Evolutionary conservation across 208 protist genomes (phyloP), one percentile per base, ranked within the genome.

Genomic region (Crithidia thermophila): DNA sequence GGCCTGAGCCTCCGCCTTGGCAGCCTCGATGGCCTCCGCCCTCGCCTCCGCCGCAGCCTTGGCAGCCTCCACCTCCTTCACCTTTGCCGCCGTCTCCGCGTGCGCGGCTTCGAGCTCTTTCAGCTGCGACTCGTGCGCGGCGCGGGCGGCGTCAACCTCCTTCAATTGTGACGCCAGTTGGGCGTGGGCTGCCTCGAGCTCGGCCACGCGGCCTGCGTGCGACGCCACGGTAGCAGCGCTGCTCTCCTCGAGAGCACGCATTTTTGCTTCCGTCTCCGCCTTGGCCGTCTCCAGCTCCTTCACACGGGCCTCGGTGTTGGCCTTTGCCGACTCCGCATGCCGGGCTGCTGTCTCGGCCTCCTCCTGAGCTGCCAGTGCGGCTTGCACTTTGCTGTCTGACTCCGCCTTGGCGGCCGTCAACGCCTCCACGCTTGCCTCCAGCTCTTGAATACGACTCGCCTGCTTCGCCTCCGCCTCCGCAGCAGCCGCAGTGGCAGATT

Each of bases 401-500:
- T 49, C 27, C 16, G 34, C 52, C 36, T 55, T 25, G 34, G 20
- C 30, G 11, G 43, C 21, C n/a, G n/a, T n/a, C n/a, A n/a, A n/a
- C n/a, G n/a, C n/a, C n/a, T n/a, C n/a, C n/a, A n/a, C n/a, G n/a
- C n/a, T n/a, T n/a, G n/a, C n/a, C 40, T 64, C 52, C n/a, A 68
- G 60, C 16, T 67, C 60, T 18, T 25, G 28, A 0, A 50, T 39
- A 14, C 34, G 39, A 20, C 23, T 50, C 7, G 45, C 46, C 16
- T 58, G 50, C 14, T 68, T n/a, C 3, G n/a, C n/a, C n/a, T 16
- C 49, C 25, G 27, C 61, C n/a, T 31, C 46, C 2, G 61, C 49
- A 16, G 36, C 2, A n/a, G n/a, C 50, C 4, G 3, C 34, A 30
- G 53, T 31, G 4, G 50, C 40, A 23, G 56, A 20, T 3, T 2